Percentiles rank a stretch among this genome's conserved stretches.
phyloP scores from a whole-genome alignment of 2,329 filamentous ascomycete species.

The Alternaria arbusti region DNA sequence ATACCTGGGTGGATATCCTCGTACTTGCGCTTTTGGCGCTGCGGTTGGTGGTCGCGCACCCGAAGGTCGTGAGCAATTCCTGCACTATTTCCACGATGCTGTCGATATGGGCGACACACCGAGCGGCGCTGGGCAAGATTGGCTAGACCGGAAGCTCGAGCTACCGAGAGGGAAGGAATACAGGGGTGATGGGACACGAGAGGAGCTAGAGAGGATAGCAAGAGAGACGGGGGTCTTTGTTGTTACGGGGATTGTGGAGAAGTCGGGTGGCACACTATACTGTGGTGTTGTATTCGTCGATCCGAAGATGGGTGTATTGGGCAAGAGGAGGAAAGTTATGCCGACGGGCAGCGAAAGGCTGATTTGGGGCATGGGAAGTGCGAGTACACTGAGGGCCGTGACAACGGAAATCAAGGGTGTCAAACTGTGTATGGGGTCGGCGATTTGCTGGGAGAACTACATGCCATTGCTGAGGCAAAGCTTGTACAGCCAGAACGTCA shows the following conservation, averaged over 20 bases:
- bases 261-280: constrained; percentile 80
- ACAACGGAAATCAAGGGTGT: constrained; percentile 80
- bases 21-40: constrained; percentile 78
- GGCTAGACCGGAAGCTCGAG: constrained; percentile 69
- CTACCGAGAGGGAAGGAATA: constrained; percentile 54
- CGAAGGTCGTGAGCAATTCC: constrained; percentile 79
- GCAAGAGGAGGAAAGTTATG: constrained; percentile 92
- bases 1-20: constrained; percentile 89
- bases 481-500: constrained; percentile 88
- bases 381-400: constrained; percentile 79
- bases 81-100: constrained; percentile 77
- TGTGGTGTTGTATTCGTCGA: constrained; percentile 84
- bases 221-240: constrained; percentile 81
- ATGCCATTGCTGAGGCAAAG: constrained; percentile 88
- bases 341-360: constrained; percentile 85
- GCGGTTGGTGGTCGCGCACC: constrained; percentile 72
- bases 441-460: constrained; percentile 97
- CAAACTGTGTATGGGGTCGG: constrained; percentile 79
- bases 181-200: constrained; percentile 77
- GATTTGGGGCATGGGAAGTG: constrained; percentile 86
- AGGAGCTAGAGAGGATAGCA: constrained; percentile 78
- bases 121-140: constrained; percentile 71
- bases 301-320: constrained; percentile 72
- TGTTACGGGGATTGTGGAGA: constrained; percentile 80
- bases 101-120: constrained; percentile 85